A percentile compares a stretch with the other conserved stretches of the same genome.
Conservation (phyloP, 2,329 filamentous ascomycete species). For the Alternaria incomplexa region DNA sequence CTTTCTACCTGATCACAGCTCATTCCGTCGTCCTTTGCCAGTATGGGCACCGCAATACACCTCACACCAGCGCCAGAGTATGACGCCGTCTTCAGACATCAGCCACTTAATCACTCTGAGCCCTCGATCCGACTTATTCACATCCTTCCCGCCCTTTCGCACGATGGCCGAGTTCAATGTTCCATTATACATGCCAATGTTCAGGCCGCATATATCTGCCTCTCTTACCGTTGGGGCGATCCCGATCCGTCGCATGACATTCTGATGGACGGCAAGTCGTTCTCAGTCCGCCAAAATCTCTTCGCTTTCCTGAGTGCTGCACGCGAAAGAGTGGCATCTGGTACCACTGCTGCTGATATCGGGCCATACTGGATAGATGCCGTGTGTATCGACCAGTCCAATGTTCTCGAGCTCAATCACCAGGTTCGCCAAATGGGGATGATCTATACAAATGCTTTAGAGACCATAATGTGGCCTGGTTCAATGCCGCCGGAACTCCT, state of each 20-base stretch:
- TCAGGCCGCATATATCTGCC: background rate
- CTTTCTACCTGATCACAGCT: background rate
- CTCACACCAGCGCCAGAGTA: background rate
- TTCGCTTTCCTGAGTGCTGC: conserved; percentile 6
- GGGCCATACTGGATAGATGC: conserved; percentile 15
- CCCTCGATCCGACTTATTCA: background rate
- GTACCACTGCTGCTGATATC: background rate
- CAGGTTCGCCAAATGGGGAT: conserved; percentile 9
- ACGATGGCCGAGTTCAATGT: background rate
- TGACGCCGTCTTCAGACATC: background rate
- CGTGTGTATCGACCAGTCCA: conserved; percentile 11
- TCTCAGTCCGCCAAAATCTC: conserved; percentile 12
- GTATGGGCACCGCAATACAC: background rate
- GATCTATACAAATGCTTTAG: background rate
- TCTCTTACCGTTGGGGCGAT: conserved; percentile 44
- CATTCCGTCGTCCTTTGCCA: background rate
- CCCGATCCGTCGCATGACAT: conserved; percentile 11
- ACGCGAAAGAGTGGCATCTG: background rate
- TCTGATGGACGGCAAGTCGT: conserved; percentile 1
- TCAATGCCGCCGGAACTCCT: background rate
- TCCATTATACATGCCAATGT: background rate
- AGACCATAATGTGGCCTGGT: background rate
- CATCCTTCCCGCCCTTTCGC: background rate
- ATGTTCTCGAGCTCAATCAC: conserved; percentile 4
- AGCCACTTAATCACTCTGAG: background rate